A percentile compares a stretch with the other conserved stretches of the same genome.
Evolutionary conservation across 495 filamentous ascomycete species (phyloP).

Genomic region (Annulohypoxylon bovei): DNA sequence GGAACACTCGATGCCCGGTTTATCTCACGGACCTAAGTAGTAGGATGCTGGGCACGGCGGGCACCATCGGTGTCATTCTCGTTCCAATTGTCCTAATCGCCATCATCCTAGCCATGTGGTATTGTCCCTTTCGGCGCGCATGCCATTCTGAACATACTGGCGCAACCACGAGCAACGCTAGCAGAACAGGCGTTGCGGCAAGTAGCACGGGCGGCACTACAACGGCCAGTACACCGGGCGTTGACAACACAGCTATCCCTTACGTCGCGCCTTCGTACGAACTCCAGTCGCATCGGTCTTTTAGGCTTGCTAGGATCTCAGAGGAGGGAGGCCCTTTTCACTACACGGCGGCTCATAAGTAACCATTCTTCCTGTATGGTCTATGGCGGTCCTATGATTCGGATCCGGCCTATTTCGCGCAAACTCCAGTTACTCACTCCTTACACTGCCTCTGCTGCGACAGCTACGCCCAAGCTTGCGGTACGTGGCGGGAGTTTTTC

Average conservation of each 20-base stretch:
- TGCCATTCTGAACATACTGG: constrained; percentile 1
- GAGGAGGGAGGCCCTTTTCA: constrained; percentile 24
- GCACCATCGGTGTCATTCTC: constrained; percentile 30
- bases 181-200: not conserved
- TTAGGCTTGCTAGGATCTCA: constrained; percentile 30
- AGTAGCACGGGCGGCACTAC: not conserved
- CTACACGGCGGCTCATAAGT: constrained; percentile 1
- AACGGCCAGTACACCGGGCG: not conserved
- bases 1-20: constrained; percentile 14
- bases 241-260: not conserved
- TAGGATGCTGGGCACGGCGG: constrained; percentile 35
- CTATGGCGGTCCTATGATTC: not conserved
- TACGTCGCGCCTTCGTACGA: constrained; percentile 16
- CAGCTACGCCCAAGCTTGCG: not conserved
- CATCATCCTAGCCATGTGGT: constrained; percentile 35
- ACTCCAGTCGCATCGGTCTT: constrained; percentile 23
- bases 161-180: not conserved
- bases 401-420: not conserved
- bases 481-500: not conserved
- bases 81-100: constrained; percentile 33
- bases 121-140: constrained; percentile 27
- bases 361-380: not conserved
- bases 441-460: not conserved
- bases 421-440: not conserved
- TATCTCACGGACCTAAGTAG: not conserved